Conservation (phyloP, 2,329 filamentous ascomycete genomes). For the Fusarium brachygibbosum region DNA sequence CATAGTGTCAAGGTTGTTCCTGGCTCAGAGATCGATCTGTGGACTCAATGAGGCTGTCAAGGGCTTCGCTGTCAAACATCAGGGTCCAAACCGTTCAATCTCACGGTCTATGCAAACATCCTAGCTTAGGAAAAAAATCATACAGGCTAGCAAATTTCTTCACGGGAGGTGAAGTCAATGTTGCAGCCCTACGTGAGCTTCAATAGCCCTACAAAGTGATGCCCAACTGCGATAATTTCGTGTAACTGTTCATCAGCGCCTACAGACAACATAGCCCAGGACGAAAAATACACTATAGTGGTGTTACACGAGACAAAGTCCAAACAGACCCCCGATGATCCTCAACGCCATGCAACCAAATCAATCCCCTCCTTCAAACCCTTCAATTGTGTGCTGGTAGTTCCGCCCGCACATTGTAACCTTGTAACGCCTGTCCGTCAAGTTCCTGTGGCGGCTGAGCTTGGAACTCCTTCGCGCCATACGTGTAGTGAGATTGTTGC, state of each 20-base stretch:
- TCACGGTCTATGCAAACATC: background rate
- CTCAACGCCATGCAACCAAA: background rate
- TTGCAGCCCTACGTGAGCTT: background rate
- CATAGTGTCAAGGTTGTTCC: background rate
- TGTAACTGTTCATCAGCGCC: background rate
- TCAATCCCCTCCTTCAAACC: background rate
- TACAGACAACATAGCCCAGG: background rate
- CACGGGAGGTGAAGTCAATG: background rate
- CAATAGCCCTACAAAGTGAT: background rate
- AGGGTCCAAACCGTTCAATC: background rate
- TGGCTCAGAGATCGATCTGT: background rate
- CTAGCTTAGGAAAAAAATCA: background rate
- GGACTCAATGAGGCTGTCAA: background rate
- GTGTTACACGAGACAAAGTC: background rate
- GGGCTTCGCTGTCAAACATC: background rate
- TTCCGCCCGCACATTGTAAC: slow-evolving; percentile 19
- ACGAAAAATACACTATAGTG: background rate
- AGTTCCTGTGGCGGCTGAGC: slow-evolving; percentile 24
- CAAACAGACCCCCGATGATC: background rate
- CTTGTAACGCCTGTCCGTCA: slow-evolving; percentile 20
- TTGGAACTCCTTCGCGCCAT: slow-evolving; percentile 4
- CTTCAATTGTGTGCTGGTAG: slow-evolving; percentile 32
- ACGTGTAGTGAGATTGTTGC: slow-evolving; percentile 19
- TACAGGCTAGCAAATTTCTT: background rate
- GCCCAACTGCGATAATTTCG: background rate